These are phyloP conservation scores for Nitzschia sp. DNA, from an alignment of 108 stramenopile species.

Conservation along the genomic window DNA sequence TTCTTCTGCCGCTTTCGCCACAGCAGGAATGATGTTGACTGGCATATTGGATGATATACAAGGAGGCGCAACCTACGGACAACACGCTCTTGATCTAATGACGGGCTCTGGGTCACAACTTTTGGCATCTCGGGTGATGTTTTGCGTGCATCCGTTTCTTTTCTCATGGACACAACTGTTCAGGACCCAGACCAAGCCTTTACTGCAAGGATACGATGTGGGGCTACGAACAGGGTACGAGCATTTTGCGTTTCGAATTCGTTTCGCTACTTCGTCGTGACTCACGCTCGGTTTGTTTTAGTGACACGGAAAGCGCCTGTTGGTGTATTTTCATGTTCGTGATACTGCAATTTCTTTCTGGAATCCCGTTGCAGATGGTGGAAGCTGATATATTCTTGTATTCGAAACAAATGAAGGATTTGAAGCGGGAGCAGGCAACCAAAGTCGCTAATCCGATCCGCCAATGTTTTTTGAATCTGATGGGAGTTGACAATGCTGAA, in stretches of 20 bases:
- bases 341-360: background rate
- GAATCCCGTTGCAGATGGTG: background rate
- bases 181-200: conserved; percentile 1
- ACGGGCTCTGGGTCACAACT: background rate
- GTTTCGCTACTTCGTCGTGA: background rate
- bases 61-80: background rate
- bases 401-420: conserved; percentile 23
- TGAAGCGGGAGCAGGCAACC: background rate
- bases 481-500: conserved; percentile 11
- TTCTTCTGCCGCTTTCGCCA: conserved; percentile 7
- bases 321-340: background rate
- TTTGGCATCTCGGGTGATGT: background rate
- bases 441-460: background rate
- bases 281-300: background rate
- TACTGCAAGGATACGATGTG: conserved; percentile 21
- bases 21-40: background rate
- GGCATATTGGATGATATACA: conserved; percentile 4
- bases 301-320: conserved; percentile 27
- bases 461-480: conserved; percentile 7
- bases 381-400: background rate
- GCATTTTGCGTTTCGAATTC: background rate
- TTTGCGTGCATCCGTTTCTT: conserved; percentile 11
- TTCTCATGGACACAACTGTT: conserved; percentile 17
- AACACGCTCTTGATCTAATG: conserved; percentile 1
- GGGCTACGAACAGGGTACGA: conserved; percentile 30